These are phyloP conservation scores for Ophiocordyceps camponoti-saundersi DNA, from an alignment of 2,329 filamentous ascomycete species.

Conservation along the genomic window DNA sequence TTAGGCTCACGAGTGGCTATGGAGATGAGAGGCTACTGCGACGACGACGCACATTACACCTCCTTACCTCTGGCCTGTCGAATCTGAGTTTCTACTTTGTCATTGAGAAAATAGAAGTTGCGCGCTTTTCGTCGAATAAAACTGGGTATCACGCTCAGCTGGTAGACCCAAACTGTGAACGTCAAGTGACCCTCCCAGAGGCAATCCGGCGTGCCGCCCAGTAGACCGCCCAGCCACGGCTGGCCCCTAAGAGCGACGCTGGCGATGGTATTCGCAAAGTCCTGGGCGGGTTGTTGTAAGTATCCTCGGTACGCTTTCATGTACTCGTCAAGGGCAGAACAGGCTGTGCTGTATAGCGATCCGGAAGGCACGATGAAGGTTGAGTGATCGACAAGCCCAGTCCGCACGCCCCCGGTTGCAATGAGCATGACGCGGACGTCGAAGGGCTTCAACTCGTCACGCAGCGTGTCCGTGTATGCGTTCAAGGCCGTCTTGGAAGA, in stretches of 20 bases:
- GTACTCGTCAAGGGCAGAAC: conserved; percentile 28
- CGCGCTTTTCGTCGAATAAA: not conserved
- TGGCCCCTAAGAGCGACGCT: conserved; percentile 19
- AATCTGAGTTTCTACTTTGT: not conserved
- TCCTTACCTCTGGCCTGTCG: not conserved
- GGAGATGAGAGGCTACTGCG: too few species aligned
- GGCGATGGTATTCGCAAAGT: conserved; percentile 26
- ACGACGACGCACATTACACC: not conserved
- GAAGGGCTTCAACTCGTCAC: conserved; percentile 35
- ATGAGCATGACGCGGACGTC: conserved; percentile 39
- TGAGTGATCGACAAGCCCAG: conserved; percentile 27
- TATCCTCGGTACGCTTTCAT: conserved; percentile 22
- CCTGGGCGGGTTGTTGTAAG: conserved; percentile 13
- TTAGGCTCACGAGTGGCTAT: too few species aligned
- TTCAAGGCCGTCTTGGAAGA: conserved; percentile 38
- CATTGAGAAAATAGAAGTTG: not conserved
- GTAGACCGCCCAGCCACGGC: conserved; percentile 14
- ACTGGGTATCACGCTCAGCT: not conserved
- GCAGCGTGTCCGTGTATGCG: conserved; percentile 33
- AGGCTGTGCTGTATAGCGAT: conserved; percentile 29
- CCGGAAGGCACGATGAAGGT: conserved; percentile 23
- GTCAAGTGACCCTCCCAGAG: conserved; percentile 8
- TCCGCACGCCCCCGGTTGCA: conserved; percentile 35
- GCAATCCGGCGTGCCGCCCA: conserved; percentile 17
- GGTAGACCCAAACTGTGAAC: not conserved